These are phyloP conservation scores for Leptographium procerum DNA, from an alignment of 2,329 filamentous ascomycete genomes.

Conservation along the genomic window DNA sequence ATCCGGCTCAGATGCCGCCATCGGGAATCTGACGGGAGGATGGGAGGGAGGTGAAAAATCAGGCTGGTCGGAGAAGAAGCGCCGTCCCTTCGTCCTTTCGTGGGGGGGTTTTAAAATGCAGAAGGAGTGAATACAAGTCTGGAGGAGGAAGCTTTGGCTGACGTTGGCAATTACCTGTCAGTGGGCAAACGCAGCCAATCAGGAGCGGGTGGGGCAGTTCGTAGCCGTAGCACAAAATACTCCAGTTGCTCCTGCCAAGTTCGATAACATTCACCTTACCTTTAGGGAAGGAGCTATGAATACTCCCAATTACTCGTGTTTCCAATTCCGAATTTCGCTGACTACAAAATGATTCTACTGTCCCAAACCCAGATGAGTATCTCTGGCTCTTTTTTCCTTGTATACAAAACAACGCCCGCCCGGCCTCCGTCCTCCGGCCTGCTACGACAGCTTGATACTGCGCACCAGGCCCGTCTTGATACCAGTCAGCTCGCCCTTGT, in stretches of 20 bases:
- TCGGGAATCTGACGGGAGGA: neutral
- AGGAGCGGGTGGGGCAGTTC: neutral
- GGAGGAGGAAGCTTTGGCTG: neutral
- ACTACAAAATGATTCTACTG: no score
- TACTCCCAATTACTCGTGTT: neutral
- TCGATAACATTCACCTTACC: no score
- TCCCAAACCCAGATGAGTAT: no score
- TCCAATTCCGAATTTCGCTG: no score
- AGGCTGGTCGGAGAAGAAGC: no score
- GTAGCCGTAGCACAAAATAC: neutral
- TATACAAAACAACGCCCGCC: no score
- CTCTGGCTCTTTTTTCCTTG: no score
- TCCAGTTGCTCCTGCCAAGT: no score
- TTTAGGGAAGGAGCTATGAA: neutral
- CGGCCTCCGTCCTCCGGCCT: no score
- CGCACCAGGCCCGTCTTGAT: conserved; percentile 91
- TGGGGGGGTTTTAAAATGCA: neutral
- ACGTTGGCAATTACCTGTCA: neutral
- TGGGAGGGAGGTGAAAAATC: neutral
- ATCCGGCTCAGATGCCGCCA: conserved; percentile 29
- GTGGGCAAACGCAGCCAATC: neutral
- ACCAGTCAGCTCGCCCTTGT: conserved; percentile 85
- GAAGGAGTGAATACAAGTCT: neutral
- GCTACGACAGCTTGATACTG: conserved; percentile 76
- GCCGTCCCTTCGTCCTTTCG: no score